Evolutionary conservation across 148 eudicot genomes (phyloP).

Genomic region (Heliamphora exappendiculata): DNA sequence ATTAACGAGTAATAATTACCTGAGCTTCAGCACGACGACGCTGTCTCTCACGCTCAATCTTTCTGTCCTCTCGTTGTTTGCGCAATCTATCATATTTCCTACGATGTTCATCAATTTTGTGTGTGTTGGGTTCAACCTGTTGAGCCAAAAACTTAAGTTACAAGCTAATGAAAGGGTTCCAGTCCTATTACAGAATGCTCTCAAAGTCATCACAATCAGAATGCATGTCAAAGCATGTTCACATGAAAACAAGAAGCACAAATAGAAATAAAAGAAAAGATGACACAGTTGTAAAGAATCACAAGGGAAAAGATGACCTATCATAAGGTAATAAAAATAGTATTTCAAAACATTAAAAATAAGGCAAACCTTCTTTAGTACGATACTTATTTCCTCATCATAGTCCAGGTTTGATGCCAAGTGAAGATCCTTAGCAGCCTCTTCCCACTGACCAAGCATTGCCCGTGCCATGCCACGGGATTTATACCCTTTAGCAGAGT

Average conservation of each 20-base stretch:
- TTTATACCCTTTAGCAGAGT: slow-evolving; percentile 91
- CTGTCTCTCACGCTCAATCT: slow-evolving; percentile 51
- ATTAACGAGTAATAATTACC: slow-evolving; percentile 24
- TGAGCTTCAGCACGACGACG: slow-evolving; percentile 67
- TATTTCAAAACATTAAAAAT: neutral
- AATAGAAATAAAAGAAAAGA: neutral
- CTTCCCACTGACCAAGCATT: slow-evolving; percentile 93
- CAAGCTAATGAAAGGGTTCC: no score
- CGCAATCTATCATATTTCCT: slow-evolving; percentile 74
- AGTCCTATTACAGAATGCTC: no score
- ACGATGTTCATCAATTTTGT: slow-evolving; percentile 79
- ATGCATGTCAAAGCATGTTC: no score
- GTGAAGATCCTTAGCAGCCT: slow-evolving; percentile 88
- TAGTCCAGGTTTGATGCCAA: slow-evolving; percentile 72
- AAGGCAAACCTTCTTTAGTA: slow-evolving; percentile 55
- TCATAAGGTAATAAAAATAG: neutral
- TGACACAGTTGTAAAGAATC: neutral
- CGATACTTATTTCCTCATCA: slow-evolving; percentile 70
- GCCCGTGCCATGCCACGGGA: slow-evolving; percentile 82
- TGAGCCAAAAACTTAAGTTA: neutral
- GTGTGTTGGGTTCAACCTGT: slow-evolving; percentile 93
- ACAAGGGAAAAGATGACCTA: neutral
- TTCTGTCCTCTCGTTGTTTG: slow-evolving; percentile 61
- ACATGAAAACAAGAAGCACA: no score
- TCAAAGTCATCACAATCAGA: no score